phyloP scores from a whole-genome alignment of 495 filamentous ascomycete species.

The Diplogelasinospora grovesii region DNA sequence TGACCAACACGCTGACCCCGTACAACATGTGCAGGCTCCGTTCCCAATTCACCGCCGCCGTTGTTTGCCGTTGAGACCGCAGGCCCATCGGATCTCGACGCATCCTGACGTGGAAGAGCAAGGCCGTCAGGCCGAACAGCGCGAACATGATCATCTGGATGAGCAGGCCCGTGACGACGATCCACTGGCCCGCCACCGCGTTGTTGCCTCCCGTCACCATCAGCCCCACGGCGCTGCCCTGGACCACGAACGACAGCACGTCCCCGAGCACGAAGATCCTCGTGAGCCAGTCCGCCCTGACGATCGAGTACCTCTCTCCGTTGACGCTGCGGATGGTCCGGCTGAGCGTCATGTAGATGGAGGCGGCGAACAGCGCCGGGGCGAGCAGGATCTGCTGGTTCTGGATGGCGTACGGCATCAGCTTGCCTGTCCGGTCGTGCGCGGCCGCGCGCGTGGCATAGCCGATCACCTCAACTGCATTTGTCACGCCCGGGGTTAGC shows the following conservation, averaged over 20 bases:
- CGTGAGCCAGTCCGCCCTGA: conserved; percentile 36
- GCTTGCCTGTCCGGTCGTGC: conserved; percentile 11
- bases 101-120: conserved; percentile 25
- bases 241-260: conserved; percentile 31
- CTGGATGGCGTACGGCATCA: conserved; percentile 19
- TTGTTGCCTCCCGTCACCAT: conserved; percentile 20
- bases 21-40: conserved; percentile 49
- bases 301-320: conserved; percentile 25
- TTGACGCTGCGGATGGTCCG: conserved; percentile 33
- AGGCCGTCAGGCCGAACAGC: conserved; percentile 36
- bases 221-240: conserved; percentile 22
- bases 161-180: conserved; percentile 37
- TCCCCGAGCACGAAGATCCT: conserved; percentile 35
- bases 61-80: neutral
- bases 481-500: neutral
- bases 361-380: conserved; percentile 33
- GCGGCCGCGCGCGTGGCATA: conserved; percentile 32
- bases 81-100: neutral
- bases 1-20: conserved; percentile 44
- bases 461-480: conserved; percentile 43
- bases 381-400: conserved; percentile 11
- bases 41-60: conserved; percentile 31
- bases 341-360: conserved; percentile 47
- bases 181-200: conserved; percentile 27
- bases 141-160: conserved; percentile 47